phyloP scores from a whole-genome alignment of 1,284 basidiomycete species.

The Ganoderma resinaceum region DNA sequence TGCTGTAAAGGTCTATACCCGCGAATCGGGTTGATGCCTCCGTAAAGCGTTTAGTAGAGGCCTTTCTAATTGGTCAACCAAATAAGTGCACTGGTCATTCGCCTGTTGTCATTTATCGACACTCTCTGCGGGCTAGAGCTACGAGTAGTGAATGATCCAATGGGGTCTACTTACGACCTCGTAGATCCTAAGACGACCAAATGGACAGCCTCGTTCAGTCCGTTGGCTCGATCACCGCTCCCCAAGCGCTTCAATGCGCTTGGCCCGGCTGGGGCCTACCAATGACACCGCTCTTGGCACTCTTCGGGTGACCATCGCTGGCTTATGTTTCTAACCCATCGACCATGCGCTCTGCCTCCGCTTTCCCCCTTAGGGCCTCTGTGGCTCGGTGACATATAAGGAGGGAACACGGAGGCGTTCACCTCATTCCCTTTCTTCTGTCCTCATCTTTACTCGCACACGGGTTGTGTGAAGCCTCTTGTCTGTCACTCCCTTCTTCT shows the following conservation, averaged over 20 bases:
- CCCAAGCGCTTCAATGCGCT: neutral
- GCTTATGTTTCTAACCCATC: too few species aligned
- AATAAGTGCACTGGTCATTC: too few species aligned
- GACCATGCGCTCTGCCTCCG: too few species aligned
- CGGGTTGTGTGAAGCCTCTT: constrained; percentile 21
- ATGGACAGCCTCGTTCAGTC: neutral
- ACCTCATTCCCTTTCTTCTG: constrained; percentile 11
- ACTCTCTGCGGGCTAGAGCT: neutral
- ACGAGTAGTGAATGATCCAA: neutral
- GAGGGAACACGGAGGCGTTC: neutral
- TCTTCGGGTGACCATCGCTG: neutral
- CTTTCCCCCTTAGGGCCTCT: neutral
- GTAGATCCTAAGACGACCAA: neutral
- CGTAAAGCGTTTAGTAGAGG: neutral
- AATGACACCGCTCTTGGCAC: neutral
- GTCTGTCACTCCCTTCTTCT: constrained; percentile 18
- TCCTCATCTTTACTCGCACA: constrained; percentile 8
- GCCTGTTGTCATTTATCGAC: too few species aligned
- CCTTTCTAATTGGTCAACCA: neutral
- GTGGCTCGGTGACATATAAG: constrained; percentile 8
- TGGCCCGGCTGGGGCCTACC: neutral
- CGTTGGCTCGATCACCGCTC: neutral
- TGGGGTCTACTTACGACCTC: neutral
- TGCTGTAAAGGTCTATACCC: too few species aligned
- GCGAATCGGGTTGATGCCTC: too few species aligned